Evolutionary conservation across 2,329 filamentous ascomycete genomes (phyloP).

Genomic region (Ilyonectria mors-panacis): DNA sequence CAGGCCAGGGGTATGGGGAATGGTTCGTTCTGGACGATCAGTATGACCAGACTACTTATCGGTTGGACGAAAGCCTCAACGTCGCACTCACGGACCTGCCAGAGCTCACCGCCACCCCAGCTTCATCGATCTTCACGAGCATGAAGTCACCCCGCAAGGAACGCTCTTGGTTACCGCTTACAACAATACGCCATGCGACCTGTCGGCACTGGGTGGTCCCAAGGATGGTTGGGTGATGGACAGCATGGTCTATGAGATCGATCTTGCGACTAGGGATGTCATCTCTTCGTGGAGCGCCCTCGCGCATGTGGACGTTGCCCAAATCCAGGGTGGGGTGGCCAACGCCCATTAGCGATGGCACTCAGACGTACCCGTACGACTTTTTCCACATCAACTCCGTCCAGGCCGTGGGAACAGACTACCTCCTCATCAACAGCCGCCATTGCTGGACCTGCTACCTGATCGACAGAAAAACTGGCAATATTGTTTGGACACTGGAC

Average conservation of each 20-base stretch:
- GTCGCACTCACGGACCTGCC: constrained; percentile 3
- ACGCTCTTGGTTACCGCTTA: constrained; percentile 46
- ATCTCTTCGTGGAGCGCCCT: constrained; percentile 59
- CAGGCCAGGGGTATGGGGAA: constrained; percentile 51
- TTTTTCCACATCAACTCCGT: constrained; percentile 49
- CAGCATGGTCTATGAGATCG: constrained; percentile 59
- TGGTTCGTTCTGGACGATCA: constrained; percentile 49
- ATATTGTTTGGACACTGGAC: constrained; percentile 45
- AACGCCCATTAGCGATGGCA: constrained; percentile 32
- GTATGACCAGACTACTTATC: constrained; percentile 40
- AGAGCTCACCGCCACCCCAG: constrained; percentile 1
- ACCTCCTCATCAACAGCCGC: constrained; percentile 41
- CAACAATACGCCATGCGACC: constrained; percentile 41
- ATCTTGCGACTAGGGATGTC: constrained; percentile 56
- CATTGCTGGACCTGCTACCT: constrained; percentile 44
- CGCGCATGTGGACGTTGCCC: constrained; percentile 47
- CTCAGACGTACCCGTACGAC: constrained; percentile 32
- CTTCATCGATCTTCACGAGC: constrained; percentile 43
- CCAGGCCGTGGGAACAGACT: constrained; percentile 39
- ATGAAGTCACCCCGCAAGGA: constrained; percentile 38
- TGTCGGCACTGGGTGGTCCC: constrained; percentile 36
- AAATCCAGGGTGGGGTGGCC: constrained; percentile 34
- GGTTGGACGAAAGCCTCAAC: not conserved
- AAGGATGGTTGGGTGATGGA: constrained; percentile 45
- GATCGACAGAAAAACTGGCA: constrained; percentile 40